Base-by-base conservation (phyloP, 352 stramenopile species). In the Globisporangium okanoganense region DNA sequence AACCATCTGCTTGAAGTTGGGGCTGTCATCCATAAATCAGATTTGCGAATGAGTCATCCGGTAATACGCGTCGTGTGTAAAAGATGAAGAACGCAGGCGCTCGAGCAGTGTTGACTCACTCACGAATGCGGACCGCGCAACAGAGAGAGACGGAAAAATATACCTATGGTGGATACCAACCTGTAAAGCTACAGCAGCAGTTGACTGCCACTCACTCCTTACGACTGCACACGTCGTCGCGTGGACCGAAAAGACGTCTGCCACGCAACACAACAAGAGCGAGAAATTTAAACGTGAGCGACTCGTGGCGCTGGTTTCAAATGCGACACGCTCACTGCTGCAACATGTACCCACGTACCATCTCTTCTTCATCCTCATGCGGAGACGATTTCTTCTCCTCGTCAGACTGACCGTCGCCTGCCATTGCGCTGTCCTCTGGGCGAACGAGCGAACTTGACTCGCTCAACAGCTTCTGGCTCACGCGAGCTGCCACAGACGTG, bases 401-500 rank as follows among this genome's bases (percentile, higher is more conserved):
- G 3, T 8, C 27, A 41, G n/a, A n/a, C 16, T 1, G 27, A 3
- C 50, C 22, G 52, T 35, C 51, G 14, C 9, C 14, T 13, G 24
- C 13, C 6, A 47, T 4, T 33, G 33, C 16, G 24, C 20, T 33
- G 24, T 47, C 35, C n/a, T 47, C 31, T 47, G 31, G 33, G 8
- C 3, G 51, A 14, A 9, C 33, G 13, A 59, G 25, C 52, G 27
- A 24, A 36, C 33, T 44, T 3, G 31, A n/a, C 10, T 45, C 44
- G 3, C 16, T 38, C 13, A 24, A 35, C n/a, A 53, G 16, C 16
- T 14, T 47, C 44, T 64, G 49, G 27, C 47, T 77, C 63, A 40
- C 65, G 43, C 69, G 67, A 18, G 69, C 75, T 27, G 76, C 66
- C 4, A 72, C 64, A 0, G 75, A 76, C 4, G 57, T 22, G 56